These are phyloP conservation scores for Curvularia hawaiiensis DNA, from an alignment of 2,329 filamentous ascomycete species.

Conservation along the genomic window DNA sequence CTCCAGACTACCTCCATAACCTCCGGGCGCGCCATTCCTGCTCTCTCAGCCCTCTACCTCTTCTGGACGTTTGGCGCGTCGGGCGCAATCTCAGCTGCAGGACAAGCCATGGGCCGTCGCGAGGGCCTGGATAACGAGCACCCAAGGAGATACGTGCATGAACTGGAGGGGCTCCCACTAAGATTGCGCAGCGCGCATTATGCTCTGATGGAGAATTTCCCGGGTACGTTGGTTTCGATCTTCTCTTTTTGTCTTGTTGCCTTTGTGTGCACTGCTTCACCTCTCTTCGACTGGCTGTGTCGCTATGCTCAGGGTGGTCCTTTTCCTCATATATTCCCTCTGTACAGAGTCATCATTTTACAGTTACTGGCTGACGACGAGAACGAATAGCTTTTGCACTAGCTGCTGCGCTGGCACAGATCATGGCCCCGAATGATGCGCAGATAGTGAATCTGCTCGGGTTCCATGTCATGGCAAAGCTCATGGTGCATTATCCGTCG, in stretches of 20 bases:
- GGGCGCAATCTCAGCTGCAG: conserved; percentile 26
- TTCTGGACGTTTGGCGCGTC: conserved; percentile 34
- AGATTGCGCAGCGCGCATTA: conserved; percentile 29
- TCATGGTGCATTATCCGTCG: conserved; percentile 28
- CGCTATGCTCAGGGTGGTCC: too few species aligned
- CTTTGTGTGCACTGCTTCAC: too few species aligned
- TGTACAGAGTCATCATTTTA: background rate
- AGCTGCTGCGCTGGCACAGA: conserved; percentile 27
- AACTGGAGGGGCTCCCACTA: conserved; percentile 23
- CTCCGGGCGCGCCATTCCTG: conserved; percentile 29
- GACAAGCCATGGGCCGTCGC: conserved; percentile 29
- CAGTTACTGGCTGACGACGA: background rate
- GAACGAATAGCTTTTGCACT: conserved; percentile 22
- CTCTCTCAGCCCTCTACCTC: conserved; percentile 27
- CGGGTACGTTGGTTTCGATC: conserved; percentile 12
- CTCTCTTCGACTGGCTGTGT: too few species aligned
- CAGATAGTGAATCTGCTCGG: conserved; percentile 30
- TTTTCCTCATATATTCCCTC: too few species aligned
- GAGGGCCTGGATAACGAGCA: conserved; percentile 24
- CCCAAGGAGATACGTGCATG: conserved; percentile 22
- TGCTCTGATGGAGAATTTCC: conserved; percentile 33
- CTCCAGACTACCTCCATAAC: conserved; percentile 21
- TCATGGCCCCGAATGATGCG: conserved; percentile 28
- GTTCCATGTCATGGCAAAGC: conserved; percentile 29
- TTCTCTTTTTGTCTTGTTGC: background rate